phyloP scores from a whole-genome alignment of 176 grass and related monocot genomes.

The Stipa capillata region DNA sequence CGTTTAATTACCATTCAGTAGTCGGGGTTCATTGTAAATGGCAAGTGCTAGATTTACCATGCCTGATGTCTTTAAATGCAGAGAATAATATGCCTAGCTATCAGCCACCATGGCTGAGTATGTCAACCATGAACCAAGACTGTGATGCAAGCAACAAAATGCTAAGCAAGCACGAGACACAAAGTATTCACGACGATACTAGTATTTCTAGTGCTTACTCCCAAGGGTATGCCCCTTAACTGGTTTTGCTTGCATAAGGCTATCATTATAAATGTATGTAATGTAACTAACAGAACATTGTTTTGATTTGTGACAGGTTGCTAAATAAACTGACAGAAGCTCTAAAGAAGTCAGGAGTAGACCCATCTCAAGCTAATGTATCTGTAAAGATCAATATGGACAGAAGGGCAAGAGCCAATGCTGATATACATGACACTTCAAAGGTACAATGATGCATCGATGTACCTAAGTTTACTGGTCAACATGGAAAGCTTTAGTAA shows the following conservation, averaged over 20 bases:
- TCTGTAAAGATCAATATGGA: slow-evolving; percentile 60
- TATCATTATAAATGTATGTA: not conserved
- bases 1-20: not conserved
- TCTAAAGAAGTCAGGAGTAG: slow-evolving; percentile 54
- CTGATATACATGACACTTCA: not conserved
- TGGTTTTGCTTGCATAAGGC: not conserved
- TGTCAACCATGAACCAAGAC: slow-evolving; percentile 22
- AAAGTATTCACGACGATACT: not conserved
- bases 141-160: slow-evolving; percentile 7
- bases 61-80: slow-evolving; percentile 10
- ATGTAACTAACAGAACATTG: not conserved
- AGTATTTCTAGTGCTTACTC: slow-evolving; percentile 60
- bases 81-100: slow-evolving; percentile 19
- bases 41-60: not conserved
- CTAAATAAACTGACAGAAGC: slow-evolving; percentile 42
- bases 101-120: slow-evolving; percentile 37
- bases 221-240: slow-evolving; percentile 37
- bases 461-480: not conserved
- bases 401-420: slow-evolving; percentile 13
- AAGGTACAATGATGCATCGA: slow-evolving; percentile 30
- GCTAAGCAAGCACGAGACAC: slow-evolving; percentile 22
- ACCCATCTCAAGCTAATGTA: slow-evolving; percentile 56
- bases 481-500: not conserved
- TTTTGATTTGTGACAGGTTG: slow-evolving; percentile 24
- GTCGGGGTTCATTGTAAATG: not conserved